phyloP scores from a whole-genome alignment of 2,329 filamentous ascomycete species.

The Neocatenulostroma microsporum region DNA sequence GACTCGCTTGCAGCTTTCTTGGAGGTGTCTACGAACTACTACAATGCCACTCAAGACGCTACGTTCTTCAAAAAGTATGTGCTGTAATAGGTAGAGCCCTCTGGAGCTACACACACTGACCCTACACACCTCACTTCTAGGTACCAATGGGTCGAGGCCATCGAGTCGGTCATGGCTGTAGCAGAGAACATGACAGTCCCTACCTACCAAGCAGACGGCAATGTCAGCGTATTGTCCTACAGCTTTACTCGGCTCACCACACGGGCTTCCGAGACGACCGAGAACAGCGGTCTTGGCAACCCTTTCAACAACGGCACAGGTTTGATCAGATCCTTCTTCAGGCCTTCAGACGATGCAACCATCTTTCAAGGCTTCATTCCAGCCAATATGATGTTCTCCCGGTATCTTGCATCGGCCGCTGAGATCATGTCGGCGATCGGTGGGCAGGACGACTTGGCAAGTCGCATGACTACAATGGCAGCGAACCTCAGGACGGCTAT shows the following conservation, averaged over 20 bases:
- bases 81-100: too few species aligned
- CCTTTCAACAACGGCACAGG: conserved; percentile 43
- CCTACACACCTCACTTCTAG: too few species aligned
- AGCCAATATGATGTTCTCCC: conserved; percentile 63
- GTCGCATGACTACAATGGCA: conserved; percentile 51
- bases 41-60: conserved; percentile 40
- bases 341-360: conserved; percentile 44
- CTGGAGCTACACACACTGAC: too few species aligned
- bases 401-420: conserved; percentile 50
- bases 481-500: conserved; percentile 37
- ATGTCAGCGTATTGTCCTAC: conserved; percentile 38
- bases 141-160: conserved; percentile 41
- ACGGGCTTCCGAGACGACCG: conserved; percentile 41
- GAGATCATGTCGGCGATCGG: conserved; percentile 47
- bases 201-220: conserved; percentile 42
- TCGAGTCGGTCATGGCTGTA: conserved; percentile 39
- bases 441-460: conserved; percentile 42
- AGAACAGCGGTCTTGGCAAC: conserved; percentile 48
- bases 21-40: conserved; percentile 44
- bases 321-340: conserved; percentile 44
- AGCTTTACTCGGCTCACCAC: conserved; percentile 38
- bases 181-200: conserved; percentile 41
- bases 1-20: conserved; percentile 47
- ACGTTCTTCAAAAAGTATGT: conserved; percentile 43
- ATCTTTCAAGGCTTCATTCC: conserved; percentile 45